These are phyloP conservation scores for Kuraishia borneana DNA, from an alignment of 805 yeast species.

Conservation along the genomic window DNA sequence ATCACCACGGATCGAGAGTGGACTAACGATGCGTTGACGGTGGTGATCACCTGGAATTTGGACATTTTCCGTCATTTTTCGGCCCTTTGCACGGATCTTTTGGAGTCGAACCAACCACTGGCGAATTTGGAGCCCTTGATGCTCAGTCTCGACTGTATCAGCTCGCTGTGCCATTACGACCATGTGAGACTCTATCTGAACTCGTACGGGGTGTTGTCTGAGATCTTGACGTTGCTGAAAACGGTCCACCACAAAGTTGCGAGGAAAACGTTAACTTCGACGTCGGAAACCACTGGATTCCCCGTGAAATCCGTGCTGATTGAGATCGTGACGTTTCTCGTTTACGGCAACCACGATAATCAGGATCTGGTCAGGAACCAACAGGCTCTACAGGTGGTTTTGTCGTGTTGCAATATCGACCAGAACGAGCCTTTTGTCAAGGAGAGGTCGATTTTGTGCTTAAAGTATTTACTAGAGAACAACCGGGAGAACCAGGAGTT, in stretches of 20 bases:
- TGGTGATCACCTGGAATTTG: conserved; percentile 29
- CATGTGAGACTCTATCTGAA: conserved; percentile 28
- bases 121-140: conserved; percentile 3
- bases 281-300: conserved; percentile 35
- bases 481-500: conserved; percentile 67
- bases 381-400: conserved; percentile 60
- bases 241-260: conserved; percentile 28
- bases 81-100: conserved; percentile 11
- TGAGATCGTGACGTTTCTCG: conserved; percentile 52
- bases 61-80: conserved; percentile 18
- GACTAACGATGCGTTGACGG: conserved; percentile 24
- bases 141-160: conserved; percentile 26
- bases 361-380: conserved; percentile 59
- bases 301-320: conserved; percentile 55
- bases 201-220: conserved; percentile 24
- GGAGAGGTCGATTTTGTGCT: conserved; percentile 73
- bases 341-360: conserved; percentile 34
- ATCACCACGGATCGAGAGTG: conserved; percentile 26
- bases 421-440: conserved; percentile 81
- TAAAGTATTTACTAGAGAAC: conserved; percentile 52
- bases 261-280: conserved; percentile 19
- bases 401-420: conserved; percentile 80
- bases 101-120: conserved; percentile 14
- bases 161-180: conserved; percentile 29
- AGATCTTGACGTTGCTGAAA: conserved; percentile 24